phyloP scores from a whole-genome alignment of 1,284 basidiomycete genomes.

The Leccinum angustisporum region DNA sequence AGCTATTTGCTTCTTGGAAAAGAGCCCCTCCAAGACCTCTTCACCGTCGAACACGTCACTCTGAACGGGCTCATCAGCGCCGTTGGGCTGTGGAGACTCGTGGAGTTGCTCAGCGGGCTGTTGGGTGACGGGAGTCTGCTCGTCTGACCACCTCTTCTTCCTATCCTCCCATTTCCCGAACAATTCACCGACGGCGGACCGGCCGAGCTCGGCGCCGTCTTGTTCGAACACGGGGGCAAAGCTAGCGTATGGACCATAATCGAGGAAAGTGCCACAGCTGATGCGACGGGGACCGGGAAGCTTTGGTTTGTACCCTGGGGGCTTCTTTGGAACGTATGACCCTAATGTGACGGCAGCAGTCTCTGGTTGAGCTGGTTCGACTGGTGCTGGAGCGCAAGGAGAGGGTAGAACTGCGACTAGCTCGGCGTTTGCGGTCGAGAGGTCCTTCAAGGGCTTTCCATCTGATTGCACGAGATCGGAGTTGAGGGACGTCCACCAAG shows the following conservation, averaged over 20 bases:
- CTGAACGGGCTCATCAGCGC: slow-evolving; percentile 8
- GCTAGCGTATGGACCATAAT: slow-evolving; percentile 71
- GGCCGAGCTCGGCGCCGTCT: slow-evolving; percentile 64
- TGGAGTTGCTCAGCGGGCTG: slow-evolving; percentile 1
- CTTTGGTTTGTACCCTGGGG: slow-evolving; percentile 37
- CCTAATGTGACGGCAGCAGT: slow-evolving; percentile 37
- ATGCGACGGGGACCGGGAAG: slow-evolving; percentile 51
- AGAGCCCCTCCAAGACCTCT: slow-evolving; percentile 48
- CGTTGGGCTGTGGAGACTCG: slow-evolving; percentile 13
- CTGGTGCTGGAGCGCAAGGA: slow-evolving; percentile 41
- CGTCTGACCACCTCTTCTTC: slow-evolving; percentile 30
- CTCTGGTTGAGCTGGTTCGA: slow-evolving; percentile 17
- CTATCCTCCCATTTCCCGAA: slow-evolving; percentile 46
- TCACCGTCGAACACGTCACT: slow-evolving; percentile 22
- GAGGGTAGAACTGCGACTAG: slow-evolving; percentile 71
- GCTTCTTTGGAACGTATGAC: slow-evolving; percentile 44
- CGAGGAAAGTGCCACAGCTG: slow-evolving; percentile 64
- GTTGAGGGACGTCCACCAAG: slow-evolving; percentile 76
- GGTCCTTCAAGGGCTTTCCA: slow-evolving; percentile 44
- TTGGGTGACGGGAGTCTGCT: slow-evolving; percentile 13
- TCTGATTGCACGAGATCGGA: slow-evolving; percentile 41
- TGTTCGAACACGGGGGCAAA: slow-evolving; percentile 79
- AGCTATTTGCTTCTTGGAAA: slow-evolving; percentile 53
- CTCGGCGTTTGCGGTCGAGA: slow-evolving; percentile 67
- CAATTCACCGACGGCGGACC: slow-evolving; percentile 56